Evolutionary conservation across 495 filamentous ascomycete species (phyloP), one percentile per base, ranked within the genome.

Genomic region (Ramalina intermedia): DNA sequence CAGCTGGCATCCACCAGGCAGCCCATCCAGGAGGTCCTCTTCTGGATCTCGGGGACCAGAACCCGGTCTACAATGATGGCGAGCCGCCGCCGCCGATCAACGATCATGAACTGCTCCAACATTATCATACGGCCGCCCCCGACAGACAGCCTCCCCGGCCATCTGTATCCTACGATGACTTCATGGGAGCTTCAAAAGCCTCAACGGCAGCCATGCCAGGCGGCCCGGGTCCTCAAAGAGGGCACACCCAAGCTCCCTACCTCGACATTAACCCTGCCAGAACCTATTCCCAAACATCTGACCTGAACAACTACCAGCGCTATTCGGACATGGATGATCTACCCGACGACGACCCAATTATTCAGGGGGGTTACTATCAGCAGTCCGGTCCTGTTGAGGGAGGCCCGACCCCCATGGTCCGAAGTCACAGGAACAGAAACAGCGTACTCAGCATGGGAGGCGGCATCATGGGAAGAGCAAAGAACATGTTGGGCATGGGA

Each of bases 151-250:
- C 77, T 52, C 63, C 79, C 48, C 84, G 91, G 48, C 84, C 86
- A 41, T 96, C 89, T 18, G 74, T 88, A 42, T 94, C 90, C 29
- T 95, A 96, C 63, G 91, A 96, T 70, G 80, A 88, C 46, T 98
- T 96, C 59, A 80, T 98, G 50, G 93, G 91, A 43, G 77, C 66
- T 35, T 61, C 70, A 50, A 58, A 70, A 26, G 58, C 70, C 29
- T 47, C 44, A 3, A 64, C 70, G 47, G 60, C 74, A 64, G 65
- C 65, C 51, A 57, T 75, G 53, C 69, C 72, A 46, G 74, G 74
- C 43, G 72, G 75, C 13, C 70, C 74, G n/a, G 64, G 65, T 21
- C 47, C 59, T 13, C 47, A 60, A 41, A 36, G 35, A 21, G 16
- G 29, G 20, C 48, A 54, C 29, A 41, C 51, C 41, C 64, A 65